Conservation (phyloP, 345 rosid genomes). For the Cardamine occulta region DNA sequence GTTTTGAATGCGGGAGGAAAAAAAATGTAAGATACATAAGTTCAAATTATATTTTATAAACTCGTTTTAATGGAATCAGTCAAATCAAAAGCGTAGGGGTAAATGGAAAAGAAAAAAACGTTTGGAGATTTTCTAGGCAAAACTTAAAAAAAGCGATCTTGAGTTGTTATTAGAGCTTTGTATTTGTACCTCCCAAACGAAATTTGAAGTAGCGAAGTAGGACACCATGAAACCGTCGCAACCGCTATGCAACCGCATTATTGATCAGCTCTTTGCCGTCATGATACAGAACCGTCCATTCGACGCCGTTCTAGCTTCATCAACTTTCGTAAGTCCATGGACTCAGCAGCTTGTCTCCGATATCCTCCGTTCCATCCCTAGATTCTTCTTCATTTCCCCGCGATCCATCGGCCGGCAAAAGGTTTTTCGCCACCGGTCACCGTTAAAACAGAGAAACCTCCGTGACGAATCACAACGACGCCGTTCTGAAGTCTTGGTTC, state of each 20-base stretch:
- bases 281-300: slow-evolving; percentile 70
- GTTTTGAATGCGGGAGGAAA: slow-evolving; percentile 3
- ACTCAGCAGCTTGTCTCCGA: slow-evolving; percentile 58
- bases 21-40: slow-evolving; percentile 3
- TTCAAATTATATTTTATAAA: background rate
- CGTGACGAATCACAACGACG: slow-evolving; percentile 48
- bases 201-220: slow-evolving; percentile 8
- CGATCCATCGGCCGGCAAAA: slow-evolving; percentile 80
- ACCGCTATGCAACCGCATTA: slow-evolving; percentile 37
- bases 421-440: slow-evolving; percentile 73
- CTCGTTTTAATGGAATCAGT: too few species aligned
- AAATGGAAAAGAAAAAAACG: background rate
- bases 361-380: slow-evolving; percentile 67
- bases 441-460: slow-evolving; percentile 66
- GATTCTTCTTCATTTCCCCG: slow-evolving; percentile 69
- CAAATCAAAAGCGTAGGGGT: background rate
- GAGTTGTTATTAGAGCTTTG: background rate
- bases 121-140: background rate
- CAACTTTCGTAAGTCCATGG: slow-evolving; percentile 48
- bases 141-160: background rate
- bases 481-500: slow-evolving; percentile 47
- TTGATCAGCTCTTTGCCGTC: slow-evolving; percentile 51
- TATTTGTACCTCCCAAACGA: background rate
- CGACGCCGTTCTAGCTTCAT: slow-evolving; percentile 56
- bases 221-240: slow-evolving; percentile 38